Evolutionary conservation across 805 yeast genomes (phyloP).

Genomic region (Cyberlindnera meyerae): DNA sequence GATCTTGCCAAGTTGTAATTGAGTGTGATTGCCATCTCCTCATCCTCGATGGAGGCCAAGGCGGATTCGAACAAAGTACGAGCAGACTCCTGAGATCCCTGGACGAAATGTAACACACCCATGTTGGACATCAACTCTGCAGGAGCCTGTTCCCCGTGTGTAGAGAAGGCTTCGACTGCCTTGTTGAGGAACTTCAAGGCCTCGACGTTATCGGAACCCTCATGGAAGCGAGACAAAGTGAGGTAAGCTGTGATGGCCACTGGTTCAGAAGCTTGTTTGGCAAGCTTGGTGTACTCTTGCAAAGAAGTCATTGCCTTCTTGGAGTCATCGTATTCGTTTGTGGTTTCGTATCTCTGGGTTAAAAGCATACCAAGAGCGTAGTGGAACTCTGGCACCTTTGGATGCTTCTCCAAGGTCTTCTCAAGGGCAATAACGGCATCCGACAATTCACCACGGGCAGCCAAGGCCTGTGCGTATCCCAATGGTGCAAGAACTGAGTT

Average conservation of each 20-base stretch:
- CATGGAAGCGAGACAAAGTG: slow-evolving; percentile 65
- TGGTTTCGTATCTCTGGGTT: slow-evolving; percentile 30
- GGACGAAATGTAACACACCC: slow-evolving; percentile 75
- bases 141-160: slow-evolving; percentile 33
- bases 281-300: slow-evolving; percentile 64
- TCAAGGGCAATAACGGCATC: slow-evolving; percentile 88
- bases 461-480: slow-evolving; percentile 84
- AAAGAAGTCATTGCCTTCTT: slow-evolving; percentile 57
- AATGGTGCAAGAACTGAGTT: slow-evolving; percentile 64
- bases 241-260: slow-evolving; percentile 60
- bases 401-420: slow-evolving; percentile 56
- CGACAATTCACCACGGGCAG: slow-evolving; percentile 64
- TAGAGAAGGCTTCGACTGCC: slow-evolving; percentile 47
- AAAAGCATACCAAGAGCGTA: slow-evolving; percentile 74
- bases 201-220: slow-evolving; percentile 58
- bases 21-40: slow-evolving; percentile 39
- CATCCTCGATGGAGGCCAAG: slow-evolving; percentile 36
- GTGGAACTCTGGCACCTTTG: slow-evolving; percentile 67
- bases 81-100: slow-evolving; percentile 56
- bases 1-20: slow-evolving; percentile 76
- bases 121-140: slow-evolving; percentile 71
- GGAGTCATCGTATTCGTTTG: slow-evolving; percentile 15
- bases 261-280: slow-evolving; percentile 54
- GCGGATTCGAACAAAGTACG: slow-evolving; percentile 51
- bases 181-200: slow-evolving; percentile 60